Conservation (phyloP, 352 stramenopile genomes). For the Pythium aristosporum region DNA sequence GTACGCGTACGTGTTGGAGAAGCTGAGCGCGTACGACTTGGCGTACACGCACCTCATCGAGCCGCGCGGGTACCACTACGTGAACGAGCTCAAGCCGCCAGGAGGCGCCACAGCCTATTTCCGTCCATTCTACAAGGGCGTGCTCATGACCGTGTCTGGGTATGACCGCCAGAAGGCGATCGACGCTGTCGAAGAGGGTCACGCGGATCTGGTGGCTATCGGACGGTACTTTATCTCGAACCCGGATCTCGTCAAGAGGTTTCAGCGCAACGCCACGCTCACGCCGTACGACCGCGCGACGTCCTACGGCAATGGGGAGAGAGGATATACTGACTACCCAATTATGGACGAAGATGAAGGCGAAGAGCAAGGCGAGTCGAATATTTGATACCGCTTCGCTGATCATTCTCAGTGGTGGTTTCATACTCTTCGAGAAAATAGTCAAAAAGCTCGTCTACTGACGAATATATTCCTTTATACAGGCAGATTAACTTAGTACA, state of each 20-base stretch:
- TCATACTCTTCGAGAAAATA: too few species aligned
- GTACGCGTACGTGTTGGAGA: constrained; percentile 50
- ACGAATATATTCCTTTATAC: too few species aligned
- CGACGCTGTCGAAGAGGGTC: constrained; percentile 45
- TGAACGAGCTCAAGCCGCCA: constrained; percentile 13
- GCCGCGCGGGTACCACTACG: constrained; percentile 45
- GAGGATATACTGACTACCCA: constrained; percentile 34
- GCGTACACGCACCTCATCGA: constrained; percentile 63
- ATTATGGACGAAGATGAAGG: constrained; percentile 6
- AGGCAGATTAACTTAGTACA: too few species aligned
- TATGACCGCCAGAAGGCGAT: constrained; percentile 47
- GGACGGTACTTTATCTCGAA: constrained; percentile 76
- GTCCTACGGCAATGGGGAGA: constrained; percentile 28
- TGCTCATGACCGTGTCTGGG: constrained; percentile 55
- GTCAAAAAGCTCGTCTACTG: too few species aligned
- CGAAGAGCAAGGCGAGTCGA: too few species aligned
- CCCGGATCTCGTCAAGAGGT: constrained; percentile 58
- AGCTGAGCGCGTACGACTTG: constrained; percentile 53
- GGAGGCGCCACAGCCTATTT: constrained; percentile 38
- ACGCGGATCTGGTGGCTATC: constrained; percentile 61
- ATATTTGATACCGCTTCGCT: too few species aligned
- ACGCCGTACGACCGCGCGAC: constrained; percentile 28
- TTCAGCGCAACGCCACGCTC: constrained; percentile 22
- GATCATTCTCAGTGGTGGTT: too few species aligned
- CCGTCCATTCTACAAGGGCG: constrained; percentile 52